Evolutionary conservation across 2,329 filamentous ascomycete genomes (phyloP).

Genomic region (Penicillium sp.): DNA sequence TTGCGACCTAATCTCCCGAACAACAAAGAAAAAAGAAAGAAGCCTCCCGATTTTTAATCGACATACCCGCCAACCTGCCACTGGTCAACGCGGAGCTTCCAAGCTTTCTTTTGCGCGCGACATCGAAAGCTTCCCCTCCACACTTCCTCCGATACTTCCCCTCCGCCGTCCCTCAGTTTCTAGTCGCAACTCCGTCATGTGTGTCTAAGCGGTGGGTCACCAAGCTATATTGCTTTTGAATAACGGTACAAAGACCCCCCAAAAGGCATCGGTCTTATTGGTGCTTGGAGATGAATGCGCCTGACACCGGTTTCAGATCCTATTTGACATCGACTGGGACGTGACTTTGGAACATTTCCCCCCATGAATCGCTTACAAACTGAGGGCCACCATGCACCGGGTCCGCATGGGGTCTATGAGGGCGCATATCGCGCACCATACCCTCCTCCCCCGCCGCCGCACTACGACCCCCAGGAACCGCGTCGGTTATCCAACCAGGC

Average conservation of each 20-base stretch:
- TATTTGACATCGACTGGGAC: not conserved
- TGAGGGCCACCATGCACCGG: conserved; percentile 30
- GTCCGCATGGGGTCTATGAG: conserved; percentile 32
- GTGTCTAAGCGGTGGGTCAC: conserved; percentile 3
- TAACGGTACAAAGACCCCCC: not conserved
- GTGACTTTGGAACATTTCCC: not conserved
- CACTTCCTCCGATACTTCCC: not conserved
- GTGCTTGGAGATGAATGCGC: conserved; percentile 1
- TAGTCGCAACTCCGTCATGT: conserved; percentile 11
- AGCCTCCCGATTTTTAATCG: not conserved
- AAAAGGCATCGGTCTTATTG: not conserved
- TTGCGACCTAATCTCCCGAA: conserved; percentile 6
- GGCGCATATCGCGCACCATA: conserved; percentile 33
- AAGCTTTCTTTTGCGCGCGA: not conserved
- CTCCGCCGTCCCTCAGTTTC: not conserved
- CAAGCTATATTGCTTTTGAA: conserved; percentile 12
- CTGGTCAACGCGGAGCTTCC: not conserved
- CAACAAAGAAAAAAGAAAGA: not conserved
- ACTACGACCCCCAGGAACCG: conserved; percentile 32
- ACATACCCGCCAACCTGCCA: not conserved
- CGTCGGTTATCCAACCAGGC: conserved; percentile 31
- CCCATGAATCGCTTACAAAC: conserved; percentile 35
- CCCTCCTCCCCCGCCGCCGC: not conserved
- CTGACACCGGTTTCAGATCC: conserved; percentile 8
- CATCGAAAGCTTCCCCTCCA: conserved; percentile 2